Conservation (phyloP, 495 filamentous ascomycete species). For the Letharia lupina region DNA sequence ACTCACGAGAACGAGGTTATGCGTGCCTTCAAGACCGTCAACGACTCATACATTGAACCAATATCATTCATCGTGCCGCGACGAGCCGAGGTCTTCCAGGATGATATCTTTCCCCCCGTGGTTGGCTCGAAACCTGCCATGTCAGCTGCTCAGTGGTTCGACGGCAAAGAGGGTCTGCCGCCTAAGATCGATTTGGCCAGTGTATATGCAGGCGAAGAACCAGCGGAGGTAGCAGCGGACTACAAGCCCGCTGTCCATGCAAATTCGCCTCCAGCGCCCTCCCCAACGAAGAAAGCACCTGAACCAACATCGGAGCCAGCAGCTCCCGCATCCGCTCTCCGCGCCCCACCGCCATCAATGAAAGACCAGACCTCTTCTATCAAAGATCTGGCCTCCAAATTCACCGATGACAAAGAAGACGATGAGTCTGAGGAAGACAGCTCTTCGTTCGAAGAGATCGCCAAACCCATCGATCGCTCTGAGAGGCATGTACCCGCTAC, state of each 20-base stretch:
- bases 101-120: conserved; percentile 88
- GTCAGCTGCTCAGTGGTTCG: conserved; percentile 73
- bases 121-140: conserved; percentile 69
- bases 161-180: conserved; percentile 72
- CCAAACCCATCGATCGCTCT: conserved; percentile 52
- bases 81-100: conserved; percentile 92
- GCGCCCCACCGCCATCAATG: conserved; percentile 56
- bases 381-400: conserved; percentile 73
- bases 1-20: conserved; percentile 95
- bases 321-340: conserved; percentile 34
- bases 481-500: conserved; percentile 10
- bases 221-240: conserved; percentile 63
- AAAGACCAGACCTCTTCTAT: conserved; percentile 80
- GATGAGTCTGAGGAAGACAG: conserved; percentile 46
- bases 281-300: conserved; percentile 47
- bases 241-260: conserved; percentile 50
- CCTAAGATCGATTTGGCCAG: conserved; percentile 89
- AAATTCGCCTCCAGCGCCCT: conserved; percentile 41
- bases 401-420: conserved; percentile 63
- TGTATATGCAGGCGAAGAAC: conserved; percentile 73
- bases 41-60: conserved; percentile 87
- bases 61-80: conserved; percentile 96
- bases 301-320: conserved; percentile 40
- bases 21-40: conserved; percentile 92
- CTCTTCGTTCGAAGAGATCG: conserved; percentile 75